These are phyloP conservation scores for Candida saitoana DNA, from an alignment of 805 yeast species.

Conservation along the genomic window DNA sequence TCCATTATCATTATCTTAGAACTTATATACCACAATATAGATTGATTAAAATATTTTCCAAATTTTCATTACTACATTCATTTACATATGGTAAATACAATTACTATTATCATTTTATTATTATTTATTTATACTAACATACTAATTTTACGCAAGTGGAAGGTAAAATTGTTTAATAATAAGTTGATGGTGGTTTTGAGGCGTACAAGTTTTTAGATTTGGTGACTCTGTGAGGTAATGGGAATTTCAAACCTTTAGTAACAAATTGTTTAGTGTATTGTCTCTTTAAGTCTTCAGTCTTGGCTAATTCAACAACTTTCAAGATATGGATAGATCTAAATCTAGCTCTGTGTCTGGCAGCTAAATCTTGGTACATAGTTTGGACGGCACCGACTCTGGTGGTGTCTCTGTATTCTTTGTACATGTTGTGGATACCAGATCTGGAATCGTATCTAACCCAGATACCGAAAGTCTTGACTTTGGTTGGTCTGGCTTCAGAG, in stretches of 20 bases:
- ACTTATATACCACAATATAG: no score
- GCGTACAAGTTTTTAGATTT: conserved; percentile 85
- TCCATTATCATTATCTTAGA: no score
- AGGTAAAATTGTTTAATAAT: conserved; percentile 63
- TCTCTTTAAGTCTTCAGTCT: conserved; percentile 97
- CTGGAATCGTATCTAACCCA: conserved; percentile 99
- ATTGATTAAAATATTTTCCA: no score
- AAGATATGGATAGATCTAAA: conserved; percentile 99
- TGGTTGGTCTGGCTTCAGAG: conserved; percentile 94
- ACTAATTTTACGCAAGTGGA: background rate
- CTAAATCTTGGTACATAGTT: conserved; percentile 98
- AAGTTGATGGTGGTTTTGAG: conserved; percentile 94
- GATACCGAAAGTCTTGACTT: conserved; percentile 99
- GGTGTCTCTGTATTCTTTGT: conserved; percentile 99
- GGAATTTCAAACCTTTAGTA: conserved; percentile 95
- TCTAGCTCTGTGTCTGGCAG: conserved; percentile 99
- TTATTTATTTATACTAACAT: background rate
- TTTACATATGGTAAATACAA: no score
- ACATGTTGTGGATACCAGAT: conserved; percentile 99
- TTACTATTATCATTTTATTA: background rate
- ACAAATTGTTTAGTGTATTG: conserved; percentile 98
- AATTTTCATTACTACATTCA: no score
- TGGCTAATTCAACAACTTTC: conserved; percentile 98
- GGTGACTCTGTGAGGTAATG: conserved; percentile 99
- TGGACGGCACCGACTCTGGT: conserved; percentile 99